Evolutionary conservation across 352 stramenopile species (phyloP).

Genomic region (Vaucheria bursata): DNA sequence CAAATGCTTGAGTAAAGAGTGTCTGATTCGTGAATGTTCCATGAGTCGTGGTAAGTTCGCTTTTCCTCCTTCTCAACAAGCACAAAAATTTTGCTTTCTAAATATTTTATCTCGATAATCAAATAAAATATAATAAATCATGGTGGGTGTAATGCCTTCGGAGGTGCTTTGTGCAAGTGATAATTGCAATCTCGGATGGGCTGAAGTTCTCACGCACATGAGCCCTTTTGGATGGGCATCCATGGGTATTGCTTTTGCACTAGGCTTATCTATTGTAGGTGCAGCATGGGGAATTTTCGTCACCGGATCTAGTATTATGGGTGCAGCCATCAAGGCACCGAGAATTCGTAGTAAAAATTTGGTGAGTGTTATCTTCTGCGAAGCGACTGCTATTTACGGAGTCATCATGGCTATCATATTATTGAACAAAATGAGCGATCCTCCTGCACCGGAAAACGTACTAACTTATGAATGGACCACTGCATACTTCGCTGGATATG

Average conservation of each 20-base stretch:
- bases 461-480: constrained; percentile 44
- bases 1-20: too few species aligned
- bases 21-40: too few species aligned
- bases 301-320: constrained; percentile 84
- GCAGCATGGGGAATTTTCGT: constrained; percentile 76
- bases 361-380: constrained; percentile 98
- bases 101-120: too few species aligned
- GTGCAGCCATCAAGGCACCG: constrained; percentile 93
- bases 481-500: constrained; percentile 86
- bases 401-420: constrained; percentile 99
- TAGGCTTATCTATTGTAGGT: constrained; percentile 91
- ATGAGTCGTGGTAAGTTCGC: too few species aligned
- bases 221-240: constrained; percentile 94
- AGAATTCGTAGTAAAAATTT: constrained; percentile 98
- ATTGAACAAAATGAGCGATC: constrained; percentile 77
- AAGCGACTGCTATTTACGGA: constrained; percentile 98
- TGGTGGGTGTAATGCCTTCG: constrained; percentile 13
- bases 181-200: constrained; percentile 48
- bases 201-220: constrained; percentile 93
- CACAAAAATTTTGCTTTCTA: too few species aligned
- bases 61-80: too few species aligned
- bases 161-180: constrained; percentile 43
- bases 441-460: neutral
- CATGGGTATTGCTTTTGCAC: constrained; percentile 90
- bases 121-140: too few species aligned